Base-by-base conservation (phyloP, 2,329 filamentous ascomycete genomes). In the Microascus cirrosus region DNA sequence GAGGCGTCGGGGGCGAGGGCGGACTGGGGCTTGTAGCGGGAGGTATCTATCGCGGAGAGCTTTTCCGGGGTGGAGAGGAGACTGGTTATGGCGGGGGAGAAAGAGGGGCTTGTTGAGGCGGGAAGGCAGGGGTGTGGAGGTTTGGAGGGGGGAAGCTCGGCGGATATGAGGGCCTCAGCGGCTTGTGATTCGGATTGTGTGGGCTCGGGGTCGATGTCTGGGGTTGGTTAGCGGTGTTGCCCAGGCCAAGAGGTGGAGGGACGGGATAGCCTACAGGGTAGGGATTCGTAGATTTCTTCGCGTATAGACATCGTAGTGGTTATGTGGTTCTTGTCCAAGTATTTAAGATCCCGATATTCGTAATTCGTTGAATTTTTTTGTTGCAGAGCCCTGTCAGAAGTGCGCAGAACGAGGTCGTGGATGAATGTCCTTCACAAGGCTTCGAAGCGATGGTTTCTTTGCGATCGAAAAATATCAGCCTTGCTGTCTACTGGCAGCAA, bases 171-270 rank as follows among this genome's bases (percentile, higher is more conserved):
- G 61, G 82, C 74, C 70, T 84, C 77, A 59, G 90, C 90, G 61
- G 83, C 80, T 59, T 78, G 73, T 66, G 89, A 83, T 65, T 84
- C 82, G 55, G 75, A 64, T 22, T 79, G 69, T 6, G 86, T 85
- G 48, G 87, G 87, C 57, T 87, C 82, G 20, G 77, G 67, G 74
- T 99, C 93, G 70, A 97, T 87, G 73, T 96, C 90, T 95, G 70
- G 42, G 35, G 51, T 10, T n/a, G 56, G 50, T 58, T 50, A 50
- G 45, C 20, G n/a, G 22, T 10, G 45, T 2, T 50, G 20, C 3
- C n/a, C 8, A n/a, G 42, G n/a, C 2, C 18, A 57, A 62, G 59
- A 63, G 61, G 57, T 60, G n/a, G 56, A 54, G 56, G 59, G 54
- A 54, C 50, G 58, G 51, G 50, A 15, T 28, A n/a, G 61, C 82